Percentiles rank a stretch among this genome's conserved stretches.
Conservation (phyloP, 176 grass and related monocot species). For the Ampelocalamus luodianensis region DNA sequence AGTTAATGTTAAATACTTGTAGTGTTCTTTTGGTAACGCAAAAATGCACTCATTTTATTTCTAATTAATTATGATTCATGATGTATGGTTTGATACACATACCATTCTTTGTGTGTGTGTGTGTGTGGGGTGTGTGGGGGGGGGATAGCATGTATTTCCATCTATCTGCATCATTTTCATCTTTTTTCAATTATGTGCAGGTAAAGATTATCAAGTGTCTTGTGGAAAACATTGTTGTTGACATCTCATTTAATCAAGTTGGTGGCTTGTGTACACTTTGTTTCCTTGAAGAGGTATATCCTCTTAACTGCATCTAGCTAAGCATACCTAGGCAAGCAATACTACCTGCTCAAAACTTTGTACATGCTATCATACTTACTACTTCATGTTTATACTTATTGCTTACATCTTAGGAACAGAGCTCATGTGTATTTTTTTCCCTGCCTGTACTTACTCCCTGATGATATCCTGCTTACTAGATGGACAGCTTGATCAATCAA, state of each 20-base stretch:
- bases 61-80: neutral
- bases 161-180: neutral
- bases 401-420: too few species aligned
- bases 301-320: neutral
- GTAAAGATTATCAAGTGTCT: constrained; percentile 80
- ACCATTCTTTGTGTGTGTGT: neutral
- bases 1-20: neutral
- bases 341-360: neutral
- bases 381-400: too few species aligned
- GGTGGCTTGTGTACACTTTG: constrained; percentile 75
- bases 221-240: constrained; percentile 79
- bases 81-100: neutral
- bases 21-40: neutral
- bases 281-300: constrained; percentile 64
- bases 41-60: neutral
- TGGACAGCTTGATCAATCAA: constrained; percentile 49
- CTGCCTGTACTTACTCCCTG: neutral
- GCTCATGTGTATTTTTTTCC: neutral
- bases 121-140: neutral
- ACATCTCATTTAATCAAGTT: constrained; percentile 81
- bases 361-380: neutral
- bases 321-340: neutral
- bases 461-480: constrained; percentile 41
- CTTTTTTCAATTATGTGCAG: constrained; percentile 38
- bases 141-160: neutral